Conservation (phyloP, 169 alveolate species). For the Plasmodium yoelii region DNA sequence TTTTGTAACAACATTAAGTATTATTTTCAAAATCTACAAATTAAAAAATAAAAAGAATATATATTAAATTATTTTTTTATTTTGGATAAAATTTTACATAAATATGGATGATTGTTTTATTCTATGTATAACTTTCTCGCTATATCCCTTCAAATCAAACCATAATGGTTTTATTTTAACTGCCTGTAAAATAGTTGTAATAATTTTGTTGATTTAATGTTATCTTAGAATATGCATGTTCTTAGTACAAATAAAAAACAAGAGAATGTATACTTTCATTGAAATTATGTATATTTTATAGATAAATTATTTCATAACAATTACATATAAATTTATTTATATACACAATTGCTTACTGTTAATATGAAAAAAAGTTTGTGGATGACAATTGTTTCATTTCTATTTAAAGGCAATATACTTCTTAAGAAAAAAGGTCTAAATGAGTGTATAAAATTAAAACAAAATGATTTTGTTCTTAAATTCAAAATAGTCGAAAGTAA, state of each 20-base stretch:
- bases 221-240: neutral
- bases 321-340: neutral
- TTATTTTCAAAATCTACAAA: slow-evolving; percentile 53
- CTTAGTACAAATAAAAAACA: too few relatives aligned
- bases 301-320: neutral
- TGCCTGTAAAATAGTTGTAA: slow-evolving; percentile 13
- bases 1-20: slow-evolving; percentile 60
- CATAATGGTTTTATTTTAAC: slow-evolving; percentile 74
- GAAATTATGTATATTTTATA: neutral
- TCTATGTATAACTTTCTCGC: slow-evolving; percentile 31
- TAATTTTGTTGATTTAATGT: neutral
- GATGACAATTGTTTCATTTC: slow-evolving; percentile 39
- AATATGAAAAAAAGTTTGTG: slow-evolving; percentile 57
- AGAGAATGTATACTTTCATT: neutral
- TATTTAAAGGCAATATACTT: slow-evolving; percentile 30
- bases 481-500: slow-evolving; percentile 53
- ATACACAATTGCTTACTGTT: slow-evolving; percentile 4
- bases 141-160: slow-evolving; percentile 54
- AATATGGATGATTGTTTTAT: neutral
- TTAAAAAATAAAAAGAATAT: neutral
- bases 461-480: slow-evolving; percentile 64
- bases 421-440: slow-evolving; percentile 69
- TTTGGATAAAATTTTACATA: neutral
- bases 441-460: slow-evolving; percentile 61
- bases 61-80: neutral